Base-by-base conservation (phyloP, 139 green algal genomes). In the Chlamydomonas sp. region DNA sequence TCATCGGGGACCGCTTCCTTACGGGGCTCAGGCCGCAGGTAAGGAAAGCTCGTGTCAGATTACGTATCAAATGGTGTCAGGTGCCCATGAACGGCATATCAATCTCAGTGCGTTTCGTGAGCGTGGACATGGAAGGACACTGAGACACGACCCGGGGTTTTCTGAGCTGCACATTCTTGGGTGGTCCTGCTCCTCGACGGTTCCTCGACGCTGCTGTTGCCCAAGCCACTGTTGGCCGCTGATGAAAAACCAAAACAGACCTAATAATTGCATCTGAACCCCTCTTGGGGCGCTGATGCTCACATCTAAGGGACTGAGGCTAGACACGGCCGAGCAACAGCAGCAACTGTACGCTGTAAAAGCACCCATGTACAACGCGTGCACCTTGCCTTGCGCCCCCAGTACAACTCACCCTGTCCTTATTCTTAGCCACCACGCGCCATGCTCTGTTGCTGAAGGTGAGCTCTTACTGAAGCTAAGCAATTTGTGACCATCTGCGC, bases 1-100 rank as follows among this genome's bases (percentile, higher is more conserved):
- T 99, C 90, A 96, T 99, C 16, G 96, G 90, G 1, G 97, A 99
- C 89, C 94, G 98, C 71, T 93, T 93, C 90, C 73, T 93, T 12
- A 92, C 82, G 17, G 89, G 92, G 1, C 84, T 95, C 78, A 75
- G 92, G 49, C 92, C 93, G 31, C 73, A 91, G 87, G 87, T 87
- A 49, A 9, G 59, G 31, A 49, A 49, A 49, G 31, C 31, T 49
- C 31, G 31, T 49, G 31, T 49, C 31, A 49, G 31, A 49, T 49
- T 49, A 49, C 31, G 31, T 49, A 49, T 49, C 31, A 49, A 49
- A 49, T 49, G 31, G 31, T 49, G 31, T 49, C 31, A 49, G 31
- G 31, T 49, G 31, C 31, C 31, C 31, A 49, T 49, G 31, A 49
- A 49, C 31, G 31, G 31, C 31, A 49, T 49, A 49, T 49, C 31